These are phyloP conservation scores for Tolypocladium pustulatum DNA, from an alignment of 2,329 filamentous ascomycete species.

Conservation along the genomic window DNA sequence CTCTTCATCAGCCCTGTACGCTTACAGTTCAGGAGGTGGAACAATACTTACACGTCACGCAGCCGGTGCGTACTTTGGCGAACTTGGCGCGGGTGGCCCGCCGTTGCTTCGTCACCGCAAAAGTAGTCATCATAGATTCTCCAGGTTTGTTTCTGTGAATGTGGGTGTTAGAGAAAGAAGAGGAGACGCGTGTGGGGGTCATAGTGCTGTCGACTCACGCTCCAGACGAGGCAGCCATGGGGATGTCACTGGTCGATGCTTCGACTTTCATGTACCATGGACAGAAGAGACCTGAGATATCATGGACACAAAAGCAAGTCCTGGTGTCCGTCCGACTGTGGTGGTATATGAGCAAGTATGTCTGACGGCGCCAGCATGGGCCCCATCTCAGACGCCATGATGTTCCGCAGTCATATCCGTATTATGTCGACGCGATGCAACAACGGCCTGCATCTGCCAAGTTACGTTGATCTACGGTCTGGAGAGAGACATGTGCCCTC, in stretches of 20 bases:
- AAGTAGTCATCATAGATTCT: conserved; percentile 7
- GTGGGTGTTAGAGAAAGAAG: background rate
- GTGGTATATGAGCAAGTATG: background rate
- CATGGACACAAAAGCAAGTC: background rate
- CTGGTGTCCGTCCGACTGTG: background rate
- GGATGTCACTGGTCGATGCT: background rate
- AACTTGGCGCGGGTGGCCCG: conserved; percentile 15
- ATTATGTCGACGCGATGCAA: background rate
- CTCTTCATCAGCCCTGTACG: background rate
- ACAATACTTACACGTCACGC: conserved; percentile 18
- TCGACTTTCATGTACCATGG: background rate
- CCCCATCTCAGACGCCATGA: background rate
- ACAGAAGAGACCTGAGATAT: background rate
- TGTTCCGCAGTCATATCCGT: background rate
- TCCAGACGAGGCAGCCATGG: background rate
- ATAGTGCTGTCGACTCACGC: background rate
- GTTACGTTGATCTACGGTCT: background rate
- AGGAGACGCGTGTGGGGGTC: background rate
- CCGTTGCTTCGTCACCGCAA: conserved; percentile 5
- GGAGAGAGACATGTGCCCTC: background rate
- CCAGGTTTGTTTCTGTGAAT: background rate
- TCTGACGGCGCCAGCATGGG: background rate
- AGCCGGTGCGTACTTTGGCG: conserved; percentile 20
- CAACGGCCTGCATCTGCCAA: background rate
- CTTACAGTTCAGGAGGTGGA: background rate